Evolutionary conservation across 768 basidiomycete genomes (phyloP).

Genomic region (Rickenella mellea): DNA sequence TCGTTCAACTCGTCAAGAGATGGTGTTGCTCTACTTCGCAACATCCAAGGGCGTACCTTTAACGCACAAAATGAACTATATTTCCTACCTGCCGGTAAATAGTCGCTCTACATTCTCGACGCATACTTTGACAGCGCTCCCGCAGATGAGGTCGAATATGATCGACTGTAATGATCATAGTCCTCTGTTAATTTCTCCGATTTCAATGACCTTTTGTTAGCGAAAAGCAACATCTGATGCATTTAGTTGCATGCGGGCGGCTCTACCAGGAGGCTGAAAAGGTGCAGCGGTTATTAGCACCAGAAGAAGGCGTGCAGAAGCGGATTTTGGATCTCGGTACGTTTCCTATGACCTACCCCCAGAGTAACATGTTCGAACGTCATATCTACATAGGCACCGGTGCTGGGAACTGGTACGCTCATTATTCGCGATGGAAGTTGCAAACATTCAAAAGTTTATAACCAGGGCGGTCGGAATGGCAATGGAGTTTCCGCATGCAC

Average conservation of each 20-base stretch:
- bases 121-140: neutral
- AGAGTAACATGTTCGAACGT: neutral
- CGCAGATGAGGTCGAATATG: neutral
- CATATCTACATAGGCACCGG: neutral
- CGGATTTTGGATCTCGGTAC: neutral
- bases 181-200: neutral
- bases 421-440: neutral
- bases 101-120: neutral
- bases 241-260: neutral
- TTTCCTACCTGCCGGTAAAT: constrained; percentile 2
- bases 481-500: neutral
- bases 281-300: neutral
- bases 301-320: neutral
- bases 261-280: neutral
- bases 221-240: constrained; percentile 4
- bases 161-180: neutral
- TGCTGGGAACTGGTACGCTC: neutral
- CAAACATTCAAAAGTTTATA: neutral
- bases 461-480: neutral
- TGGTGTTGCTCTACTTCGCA: neutral
- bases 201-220: neutral
- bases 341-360: neutral
- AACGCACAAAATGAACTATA: constrained; percentile 3
- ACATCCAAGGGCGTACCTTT: neutral
- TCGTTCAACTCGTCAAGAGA: constrained; percentile 1